These are phyloP conservation scores for Phytophthora parvispora DNA, from an alignment of 352 stramenopile genomes.

Conservation along the genomic window DNA sequence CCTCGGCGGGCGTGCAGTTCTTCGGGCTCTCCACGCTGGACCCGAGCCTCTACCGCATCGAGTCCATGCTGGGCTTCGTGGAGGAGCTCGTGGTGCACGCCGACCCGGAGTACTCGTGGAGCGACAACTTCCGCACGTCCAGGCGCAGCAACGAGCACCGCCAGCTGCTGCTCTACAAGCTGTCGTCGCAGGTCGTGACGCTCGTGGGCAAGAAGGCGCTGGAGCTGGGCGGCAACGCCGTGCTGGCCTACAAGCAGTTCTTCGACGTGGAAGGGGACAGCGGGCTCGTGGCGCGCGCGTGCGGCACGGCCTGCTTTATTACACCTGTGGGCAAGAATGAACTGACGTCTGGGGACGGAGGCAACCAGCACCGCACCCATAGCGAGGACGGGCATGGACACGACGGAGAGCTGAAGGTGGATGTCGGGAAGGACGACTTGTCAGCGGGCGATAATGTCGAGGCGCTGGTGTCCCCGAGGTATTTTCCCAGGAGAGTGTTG, in stretches of 20 bases:
- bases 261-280: conserved; percentile 99
- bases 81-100: conserved; percentile 98
- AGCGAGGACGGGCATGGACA: conserved; percentile 50
- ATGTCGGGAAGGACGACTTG: conserved; percentile 42
- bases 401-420: conserved; percentile 37
- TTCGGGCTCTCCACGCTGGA: conserved; percentile 97
- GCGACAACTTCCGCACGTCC: conserved; percentile 94
- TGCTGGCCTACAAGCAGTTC: conserved; percentile 98
- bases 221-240: conserved; percentile 98
- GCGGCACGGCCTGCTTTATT: conserved; percentile 94
- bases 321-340: conserved; percentile 73
- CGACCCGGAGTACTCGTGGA: conserved; percentile 99
- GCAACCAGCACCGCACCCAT: conserved; percentile 32
- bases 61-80: conserved; percentile 94
- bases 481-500: conserved; percentile 58
- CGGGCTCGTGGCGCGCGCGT: conserved; percentile 97
- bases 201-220: conserved; percentile 97
- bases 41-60: conserved; percentile 87
- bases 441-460: conserved; percentile 39
- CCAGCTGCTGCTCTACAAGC: conserved; percentile 97
- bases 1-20: conserved; percentile 97
- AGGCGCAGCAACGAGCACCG: conserved; percentile 97
- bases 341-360: conserved; percentile 12
- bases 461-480: conserved; percentile 58
- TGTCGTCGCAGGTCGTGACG: conserved; percentile 89